These are phyloP conservation scores for Quillaja saponaria DNA, from an alignment of 306 rosid genomes.

Conservation along the genomic window DNA sequence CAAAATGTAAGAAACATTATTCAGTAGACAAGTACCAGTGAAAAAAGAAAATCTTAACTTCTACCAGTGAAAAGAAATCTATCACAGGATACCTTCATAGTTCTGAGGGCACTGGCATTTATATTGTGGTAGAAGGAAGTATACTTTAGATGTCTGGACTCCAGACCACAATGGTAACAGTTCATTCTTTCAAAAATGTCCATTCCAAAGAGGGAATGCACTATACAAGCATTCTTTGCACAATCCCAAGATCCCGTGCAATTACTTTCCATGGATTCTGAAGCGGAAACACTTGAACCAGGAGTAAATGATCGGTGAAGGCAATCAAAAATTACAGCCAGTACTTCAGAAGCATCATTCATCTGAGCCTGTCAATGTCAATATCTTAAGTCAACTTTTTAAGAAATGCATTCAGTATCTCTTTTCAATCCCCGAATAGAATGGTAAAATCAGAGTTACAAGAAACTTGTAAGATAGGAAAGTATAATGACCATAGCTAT, in stretches of 20 bases:
- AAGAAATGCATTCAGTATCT: constrained; percentile 16
- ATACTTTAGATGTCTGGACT: constrained; percentile 86
- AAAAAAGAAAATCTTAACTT: constrained; percentile 12
- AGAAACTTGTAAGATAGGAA: not conserved
- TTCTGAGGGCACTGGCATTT: constrained; percentile 90
- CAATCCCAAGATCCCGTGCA: constrained; percentile 84
- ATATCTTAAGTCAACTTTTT: constrained; percentile 34
- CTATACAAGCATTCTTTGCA: constrained; percentile 71
- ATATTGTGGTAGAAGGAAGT: constrained; percentile 94
- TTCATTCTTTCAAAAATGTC: constrained; percentile 88
- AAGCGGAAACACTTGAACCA: constrained; percentile 55
- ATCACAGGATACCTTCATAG: constrained; percentile 69
- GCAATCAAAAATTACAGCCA: constrained; percentile 84
- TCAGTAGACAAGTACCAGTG: not conserved
- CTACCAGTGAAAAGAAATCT: constrained; percentile 1
- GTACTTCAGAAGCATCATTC: constrained; percentile 99
- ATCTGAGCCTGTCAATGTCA: constrained; percentile 77
- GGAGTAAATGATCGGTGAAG: constrained; percentile 78
- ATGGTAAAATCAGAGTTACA: not conserved
- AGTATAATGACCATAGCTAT: constrained; percentile 4
- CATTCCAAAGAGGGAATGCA: constrained; percentile 89
- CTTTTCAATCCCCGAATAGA: constrained; percentile 15
- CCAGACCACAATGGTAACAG: constrained; percentile 73
- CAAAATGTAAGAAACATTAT: constrained; percentile 27
- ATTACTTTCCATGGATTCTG: constrained; percentile 67